phyloP scores from a whole-genome alignment of 805 yeast species.

The Priceomyces carsonii region DNA sequence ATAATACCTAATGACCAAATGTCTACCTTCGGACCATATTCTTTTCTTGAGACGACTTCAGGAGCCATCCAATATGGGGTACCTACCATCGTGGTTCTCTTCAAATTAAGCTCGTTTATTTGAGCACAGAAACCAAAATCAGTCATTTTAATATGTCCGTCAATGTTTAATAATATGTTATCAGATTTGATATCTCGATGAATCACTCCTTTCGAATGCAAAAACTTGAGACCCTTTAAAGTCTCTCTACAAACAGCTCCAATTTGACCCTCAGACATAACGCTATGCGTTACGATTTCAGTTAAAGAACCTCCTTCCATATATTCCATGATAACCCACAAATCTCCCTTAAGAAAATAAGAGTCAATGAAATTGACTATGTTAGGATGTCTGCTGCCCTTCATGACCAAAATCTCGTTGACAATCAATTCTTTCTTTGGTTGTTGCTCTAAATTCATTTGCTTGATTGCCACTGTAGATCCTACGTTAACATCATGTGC shows the following conservation, averaged over 20 bases:
- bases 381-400: slow-evolving; percentile 83
- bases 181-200: slow-evolving; percentile 97
- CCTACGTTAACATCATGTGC: slow-evolving; percentile 61
- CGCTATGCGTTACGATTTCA: slow-evolving; percentile 88
- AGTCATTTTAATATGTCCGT: slow-evolving; percentile 90
- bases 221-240: slow-evolving; percentile 76
- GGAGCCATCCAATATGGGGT: slow-evolving; percentile 99
- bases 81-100: slow-evolving; percentile 98
- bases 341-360: slow-evolving; percentile 69
- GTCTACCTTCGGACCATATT: slow-evolving; percentile 95
- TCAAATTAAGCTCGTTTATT: slow-evolving; percentile 54
- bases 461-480: slow-evolving; percentile 86
- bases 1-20: slow-evolving; percentile 98
- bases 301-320: slow-evolving; percentile 99
- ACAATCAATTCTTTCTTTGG: slow-evolving; percentile 94
- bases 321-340: slow-evolving; percentile 98
- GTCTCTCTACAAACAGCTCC: slow-evolving; percentile 95
- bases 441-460: slow-evolving; percentile 92
- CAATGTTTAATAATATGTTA: slow-evolving; percentile 77
- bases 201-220: slow-evolving; percentile 90
- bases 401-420: slow-evolving; percentile 95
- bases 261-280: slow-evolving; percentile 91
- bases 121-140: slow-evolving; percentile 98
- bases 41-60: slow-evolving; percentile 92
- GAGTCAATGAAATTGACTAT: slow-evolving; percentile 94